phyloP scores from a whole-genome alignment of 192 early-diverging fungal genomes.

The Backusella tuberculispora region DNA sequence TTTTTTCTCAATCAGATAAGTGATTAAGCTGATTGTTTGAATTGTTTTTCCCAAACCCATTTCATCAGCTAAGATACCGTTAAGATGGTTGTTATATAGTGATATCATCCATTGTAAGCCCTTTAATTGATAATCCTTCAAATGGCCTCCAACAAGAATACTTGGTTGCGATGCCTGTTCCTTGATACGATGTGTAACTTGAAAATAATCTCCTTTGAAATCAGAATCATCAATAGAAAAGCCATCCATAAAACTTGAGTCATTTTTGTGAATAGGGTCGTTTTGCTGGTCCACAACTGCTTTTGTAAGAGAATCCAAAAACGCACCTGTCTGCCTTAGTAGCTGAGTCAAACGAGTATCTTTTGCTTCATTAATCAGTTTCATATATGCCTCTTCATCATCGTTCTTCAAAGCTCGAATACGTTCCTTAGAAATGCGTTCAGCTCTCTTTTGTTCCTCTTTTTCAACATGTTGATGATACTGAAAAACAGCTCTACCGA shows the following conservation, averaged over 20 bases:
- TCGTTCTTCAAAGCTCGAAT: conserved; percentile 93
- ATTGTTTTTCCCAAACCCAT: conserved; percentile 92
- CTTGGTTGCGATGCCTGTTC: conserved; percentile 82
- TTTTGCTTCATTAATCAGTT: conserved; percentile 94
- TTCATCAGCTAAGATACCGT: conserved; percentile 98
- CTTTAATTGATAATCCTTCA: conserved; percentile 98
- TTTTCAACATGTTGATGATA: conserved; percentile 86
- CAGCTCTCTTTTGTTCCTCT: conserved; percentile 91
- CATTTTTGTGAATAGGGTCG: conserved; percentile 45
- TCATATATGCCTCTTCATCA: conserved; percentile 98
- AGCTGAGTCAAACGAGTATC: conserved; percentile 94
- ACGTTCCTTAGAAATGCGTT: conserved; percentile 92
- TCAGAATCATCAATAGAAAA: conserved; percentile 36
- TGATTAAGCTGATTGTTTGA: conserved; percentile 96
- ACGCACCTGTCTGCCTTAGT: conserved; percentile 88
- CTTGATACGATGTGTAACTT: conserved; percentile 83
- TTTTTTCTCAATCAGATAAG: conserved; percentile 95
- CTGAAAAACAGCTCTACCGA: conserved; percentile 79
- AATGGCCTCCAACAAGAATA: conserved; percentile 84
- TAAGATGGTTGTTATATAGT: conserved; percentile 96
- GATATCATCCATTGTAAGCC: conserved; percentile 99
- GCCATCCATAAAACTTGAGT: not conserved
- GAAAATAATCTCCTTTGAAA: conserved; percentile 80
- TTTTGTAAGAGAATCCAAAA: conserved; percentile 82
- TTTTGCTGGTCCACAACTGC: conserved; percentile 87